Conservation (phyloP, 2,329 filamentous ascomycete species). For the Fusarium sarcochroum region DNA sequence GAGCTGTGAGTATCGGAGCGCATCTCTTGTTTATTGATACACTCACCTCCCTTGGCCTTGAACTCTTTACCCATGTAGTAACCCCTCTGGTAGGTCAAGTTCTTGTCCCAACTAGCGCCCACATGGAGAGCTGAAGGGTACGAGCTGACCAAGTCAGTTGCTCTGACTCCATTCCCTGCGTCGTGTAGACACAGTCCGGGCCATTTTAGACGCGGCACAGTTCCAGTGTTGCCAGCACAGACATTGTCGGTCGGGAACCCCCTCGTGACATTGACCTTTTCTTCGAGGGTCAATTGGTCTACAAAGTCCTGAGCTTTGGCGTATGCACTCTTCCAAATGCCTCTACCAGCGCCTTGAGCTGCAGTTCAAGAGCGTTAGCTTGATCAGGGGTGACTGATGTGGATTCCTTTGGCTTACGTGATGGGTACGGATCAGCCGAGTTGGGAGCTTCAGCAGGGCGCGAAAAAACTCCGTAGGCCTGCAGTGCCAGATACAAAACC, state of each 20-base stretch:
- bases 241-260: constrained; percentile 67
- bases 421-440: constrained; percentile 20
- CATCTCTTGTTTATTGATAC: accelerated
- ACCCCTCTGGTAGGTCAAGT: constrained; percentile 65
- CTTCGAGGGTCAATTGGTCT: constrained; percentile 73
- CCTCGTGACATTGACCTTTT: constrained; percentile 70
- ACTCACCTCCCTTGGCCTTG: constrained; percentile 69
- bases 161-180: constrained; percentile 64
- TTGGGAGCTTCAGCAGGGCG: neutral
- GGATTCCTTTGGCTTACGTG: constrained; percentile 29
- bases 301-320: constrained; percentile 70
- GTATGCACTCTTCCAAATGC: constrained; percentile 71
- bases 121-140: constrained; percentile 64
- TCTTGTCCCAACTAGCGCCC: constrained; percentile 67
- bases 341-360: constrained; percentile 41
- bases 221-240: constrained; percentile 64
- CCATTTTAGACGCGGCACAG: constrained; percentile 61
- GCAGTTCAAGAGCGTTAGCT: constrained; percentile 13
- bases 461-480: constrained; percentile 3
- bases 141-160: constrained; percentile 63
- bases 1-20: neutral
- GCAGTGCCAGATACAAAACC: constrained; percentile 15
- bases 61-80: constrained; percentile 70
- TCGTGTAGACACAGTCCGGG: constrained; percentile 65
- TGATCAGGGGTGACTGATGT: constrained; percentile 8